These are phyloP conservation scores for Ophiobolus disseminans DNA, from an alignment of 2,329 filamentous ascomycete species.

Conservation along the genomic window DNA sequence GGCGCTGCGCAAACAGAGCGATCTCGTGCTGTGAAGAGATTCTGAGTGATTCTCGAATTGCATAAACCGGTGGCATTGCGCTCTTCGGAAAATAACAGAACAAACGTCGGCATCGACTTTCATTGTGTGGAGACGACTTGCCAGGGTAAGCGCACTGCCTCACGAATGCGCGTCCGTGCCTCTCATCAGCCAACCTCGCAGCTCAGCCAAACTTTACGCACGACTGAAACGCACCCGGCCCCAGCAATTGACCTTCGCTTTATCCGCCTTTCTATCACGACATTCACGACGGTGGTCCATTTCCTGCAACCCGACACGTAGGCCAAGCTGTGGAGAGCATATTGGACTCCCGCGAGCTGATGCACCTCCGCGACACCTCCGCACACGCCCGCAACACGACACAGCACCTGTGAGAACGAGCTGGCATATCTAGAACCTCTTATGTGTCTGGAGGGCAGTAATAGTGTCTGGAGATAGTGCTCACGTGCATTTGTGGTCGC, in stretches of 20 bases:
- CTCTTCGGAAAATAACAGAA: not conserved
- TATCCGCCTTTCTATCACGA: not conserved
- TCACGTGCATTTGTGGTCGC: conserved; percentile 35
- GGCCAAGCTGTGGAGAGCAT: conserved; percentile 5
- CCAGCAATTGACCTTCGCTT: not conserved
- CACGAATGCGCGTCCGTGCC: conserved; percentile 20
- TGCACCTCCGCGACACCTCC: conserved; percentile 27
- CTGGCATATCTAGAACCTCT: conserved; percentile 9
- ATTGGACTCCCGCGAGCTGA: conserved; percentile 23
- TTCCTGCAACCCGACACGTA: conserved; percentile 2
- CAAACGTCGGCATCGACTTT: not conserved
- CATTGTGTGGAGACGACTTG: not conserved
- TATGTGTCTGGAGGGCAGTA: conserved; percentile 34
- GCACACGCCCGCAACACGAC: conserved; percentile 15
- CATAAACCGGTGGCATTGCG: not conserved
- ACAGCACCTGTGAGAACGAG: conserved; percentile 1
- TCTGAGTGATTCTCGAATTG: no score
- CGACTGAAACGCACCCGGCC: conserved; percentile 10
- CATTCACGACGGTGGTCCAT: not conserved
- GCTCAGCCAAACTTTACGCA: conserved; percentile 18
- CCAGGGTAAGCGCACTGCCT: conserved; percentile 23
- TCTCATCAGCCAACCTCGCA: conserved; percentile 12
- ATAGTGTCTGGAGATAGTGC: conserved; percentile 31
- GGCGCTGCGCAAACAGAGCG: not conserved
- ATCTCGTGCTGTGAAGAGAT: no score